Percentiles rank a stretch among this genome's conserved stretches.
Conservation (phyloP, 306 rosid species). For the Prunus armeniaca region DNA sequence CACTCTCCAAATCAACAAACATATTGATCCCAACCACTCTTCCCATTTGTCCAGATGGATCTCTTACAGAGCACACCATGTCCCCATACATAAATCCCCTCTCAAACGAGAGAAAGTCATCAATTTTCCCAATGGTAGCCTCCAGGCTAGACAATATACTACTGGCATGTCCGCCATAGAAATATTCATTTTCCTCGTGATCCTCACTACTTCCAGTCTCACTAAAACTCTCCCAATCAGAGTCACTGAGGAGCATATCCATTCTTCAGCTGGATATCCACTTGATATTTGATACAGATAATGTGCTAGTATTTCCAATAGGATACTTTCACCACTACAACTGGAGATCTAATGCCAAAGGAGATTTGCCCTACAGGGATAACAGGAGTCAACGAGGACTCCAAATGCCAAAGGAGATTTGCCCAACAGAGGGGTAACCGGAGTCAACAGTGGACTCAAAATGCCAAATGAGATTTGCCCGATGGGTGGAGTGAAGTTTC, state of each 20-base stretch:
- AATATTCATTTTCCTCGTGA: slow-evolving; percentile 66
- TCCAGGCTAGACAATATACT: slow-evolving; percentile 87
- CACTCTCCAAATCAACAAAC: slow-evolving; percentile 73
- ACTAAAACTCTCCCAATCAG: slow-evolving; percentile 80
- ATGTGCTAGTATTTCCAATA: slow-evolving; percentile 35
- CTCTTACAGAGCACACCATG: slow-evolving; percentile 56
- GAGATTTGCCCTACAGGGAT: slow-evolving; percentile 55
- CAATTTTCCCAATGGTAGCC: slow-evolving; percentile 85
- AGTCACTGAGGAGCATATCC: slow-evolving; percentile 62
- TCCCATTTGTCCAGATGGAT: slow-evolving; percentile 91
- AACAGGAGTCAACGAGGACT: slow-evolving; percentile 54
- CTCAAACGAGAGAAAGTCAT: slow-evolving; percentile 89
- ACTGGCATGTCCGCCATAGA: slow-evolving; percentile 71
- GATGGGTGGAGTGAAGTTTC: slow-evolving; percentile 46
- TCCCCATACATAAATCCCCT: slow-evolving; percentile 77
- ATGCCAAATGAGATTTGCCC: slow-evolving; percentile 99
- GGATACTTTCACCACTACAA: slow-evolving; percentile 39
- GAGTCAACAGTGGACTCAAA: slow-evolving; percentile 59
- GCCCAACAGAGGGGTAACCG: slow-evolving; percentile 42
- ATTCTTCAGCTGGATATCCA: slow-evolving; percentile 57
- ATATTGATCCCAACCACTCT: slow-evolving; percentile 62
- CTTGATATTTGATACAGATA: slow-evolving; percentile 32
- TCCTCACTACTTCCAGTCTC: slow-evolving; percentile 76
- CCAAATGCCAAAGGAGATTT: slow-evolving; percentile 72
- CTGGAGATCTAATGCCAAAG: slow-evolving; percentile 47